Evolutionary conservation across 305 asterid species (phyloP).

Genomic region (Fraxinus baroniana): DNA sequence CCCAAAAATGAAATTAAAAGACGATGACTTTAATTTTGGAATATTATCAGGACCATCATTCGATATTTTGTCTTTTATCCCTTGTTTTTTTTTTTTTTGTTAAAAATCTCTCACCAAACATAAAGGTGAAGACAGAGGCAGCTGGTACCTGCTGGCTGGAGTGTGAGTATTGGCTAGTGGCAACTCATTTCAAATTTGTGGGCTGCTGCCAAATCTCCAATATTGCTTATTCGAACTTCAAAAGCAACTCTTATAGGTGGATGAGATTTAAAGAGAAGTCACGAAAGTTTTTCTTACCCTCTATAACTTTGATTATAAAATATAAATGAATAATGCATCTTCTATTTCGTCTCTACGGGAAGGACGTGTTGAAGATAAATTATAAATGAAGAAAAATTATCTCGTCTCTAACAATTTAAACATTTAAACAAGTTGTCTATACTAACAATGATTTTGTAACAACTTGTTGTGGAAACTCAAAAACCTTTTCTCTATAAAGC

Average conservation of each 20-base stretch:
- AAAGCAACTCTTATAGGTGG: not conserved
- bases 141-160: not conserved
- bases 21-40: not conserved
- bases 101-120: not conserved
- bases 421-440: too few species aligned
- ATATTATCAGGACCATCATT: not conserved
- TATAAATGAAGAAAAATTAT: too few species aligned
- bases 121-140: not conserved
- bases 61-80: not conserved
- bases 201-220: not conserved
- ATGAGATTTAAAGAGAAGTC: not conserved
- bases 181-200: not conserved
- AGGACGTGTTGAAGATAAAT: not conserved
- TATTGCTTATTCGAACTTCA: not conserved
- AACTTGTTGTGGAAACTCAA: not conserved
- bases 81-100: not conserved
- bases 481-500: not conserved
- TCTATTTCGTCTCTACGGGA: too few species aligned
- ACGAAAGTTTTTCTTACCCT: not conserved
- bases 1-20: not conserved
- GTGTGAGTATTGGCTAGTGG: not conserved
- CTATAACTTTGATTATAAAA: not conserved
- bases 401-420: too few species aligned
- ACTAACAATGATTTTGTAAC: too few species aligned
- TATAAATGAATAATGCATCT: not conserved